Evolutionary conservation across 805 yeast species (phyloP), one percentile per base, ranked within the genome.

Genomic region (Kodamaea jinghongensis): DNA sequence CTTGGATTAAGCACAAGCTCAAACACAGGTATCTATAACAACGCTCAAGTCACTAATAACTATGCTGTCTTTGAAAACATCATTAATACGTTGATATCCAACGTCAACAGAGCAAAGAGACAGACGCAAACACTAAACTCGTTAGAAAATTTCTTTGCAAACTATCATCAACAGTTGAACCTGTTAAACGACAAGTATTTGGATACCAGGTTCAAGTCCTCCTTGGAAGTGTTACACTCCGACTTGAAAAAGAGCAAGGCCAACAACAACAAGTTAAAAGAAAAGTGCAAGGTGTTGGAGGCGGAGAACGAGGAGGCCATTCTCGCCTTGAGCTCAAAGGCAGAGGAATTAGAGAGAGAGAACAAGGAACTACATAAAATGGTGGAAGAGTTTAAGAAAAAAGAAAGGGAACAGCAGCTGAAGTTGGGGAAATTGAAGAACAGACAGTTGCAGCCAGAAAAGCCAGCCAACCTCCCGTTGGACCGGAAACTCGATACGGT

Each of bases 21-120:
- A 11, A 63, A 73, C 36, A 67, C 78, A 10, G 86, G 85, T 1
- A 72, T 80, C 30, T 78, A 74, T 49, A 73, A 71, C 20, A 81
- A 81, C 49, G 71, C 83, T 25, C 78, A 78, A 39, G 71, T 83
- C 25, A 78, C 81, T 3, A 75, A 78, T 10, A 68, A 81, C n/a
- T 68, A 81, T 12, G 67, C 78, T 1, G 74, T 67, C 31, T 60
- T 83, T 39, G 80, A 79, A 28, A 73, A 72, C 36, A 70, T 82
- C 4, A 72, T 84, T 6, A 73, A 75, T 40, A 59, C 73, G 14
- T 58, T 86, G 28, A 70, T 81, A 1, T 63, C 74, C 20, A 78
- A 79, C 39, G 61, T 85, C 13, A 71, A 79, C 37, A 67, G 75
- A 46, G 79, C 79, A 40, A 80, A 75, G 48, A 68, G 79, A 38